Percentiles rank a stretch among this genome's conserved stretches.
Evolutionary conservation across 2,329 filamentous ascomycete species (phyloP).

Genomic region (Ramichloridium luteum): DNA sequence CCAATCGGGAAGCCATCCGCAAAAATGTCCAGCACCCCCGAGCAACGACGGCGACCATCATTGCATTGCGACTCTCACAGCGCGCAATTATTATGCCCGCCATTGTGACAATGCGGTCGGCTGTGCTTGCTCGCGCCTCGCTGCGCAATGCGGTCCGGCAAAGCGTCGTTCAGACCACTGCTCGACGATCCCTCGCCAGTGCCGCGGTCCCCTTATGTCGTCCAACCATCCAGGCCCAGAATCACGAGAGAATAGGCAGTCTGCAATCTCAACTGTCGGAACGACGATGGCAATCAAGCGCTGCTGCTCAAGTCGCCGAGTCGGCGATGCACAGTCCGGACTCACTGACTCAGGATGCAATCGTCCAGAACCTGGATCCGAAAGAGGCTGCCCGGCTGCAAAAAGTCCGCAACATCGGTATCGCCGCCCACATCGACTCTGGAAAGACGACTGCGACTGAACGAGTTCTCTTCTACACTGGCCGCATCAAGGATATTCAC

Average conservation of each 20-base stretch:
- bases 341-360: conserved; percentile 47
- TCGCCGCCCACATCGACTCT: conserved; percentile 96
- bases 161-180: conserved; percentile 6
- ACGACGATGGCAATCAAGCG: conserved; percentile 19
- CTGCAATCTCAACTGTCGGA: conserved; percentile 7
- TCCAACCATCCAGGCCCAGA: conserved; percentile 13
- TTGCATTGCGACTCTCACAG: too few relatives aligned
- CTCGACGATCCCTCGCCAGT: conserved; percentile 16
- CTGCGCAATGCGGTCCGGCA: conserved; percentile 17
- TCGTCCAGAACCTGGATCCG: conserved; percentile 69
- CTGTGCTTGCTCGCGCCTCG: conserved; percentile 17
- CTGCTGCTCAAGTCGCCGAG: conserved; percentile 32
- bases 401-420: conserved; percentile 90
- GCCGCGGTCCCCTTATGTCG: conserved; percentile 9
- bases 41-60: too few relatives aligned
- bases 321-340: conserved; percentile 46
- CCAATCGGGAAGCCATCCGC: neutral
- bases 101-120: conserved; percentile 10
- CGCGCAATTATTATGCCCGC: too few relatives aligned
- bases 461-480: conserved; percentile 95
- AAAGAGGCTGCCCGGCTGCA: conserved; percentile 67
- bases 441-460: conserved; percentile 96
- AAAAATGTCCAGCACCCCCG: conserved; percentile 1
- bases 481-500: conserved; percentile 91
- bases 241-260: conserved; percentile 18